Conservation (phyloP, 2,329 filamentous ascomycete species). For the Ilyonectria mors-panacis region DNA sequence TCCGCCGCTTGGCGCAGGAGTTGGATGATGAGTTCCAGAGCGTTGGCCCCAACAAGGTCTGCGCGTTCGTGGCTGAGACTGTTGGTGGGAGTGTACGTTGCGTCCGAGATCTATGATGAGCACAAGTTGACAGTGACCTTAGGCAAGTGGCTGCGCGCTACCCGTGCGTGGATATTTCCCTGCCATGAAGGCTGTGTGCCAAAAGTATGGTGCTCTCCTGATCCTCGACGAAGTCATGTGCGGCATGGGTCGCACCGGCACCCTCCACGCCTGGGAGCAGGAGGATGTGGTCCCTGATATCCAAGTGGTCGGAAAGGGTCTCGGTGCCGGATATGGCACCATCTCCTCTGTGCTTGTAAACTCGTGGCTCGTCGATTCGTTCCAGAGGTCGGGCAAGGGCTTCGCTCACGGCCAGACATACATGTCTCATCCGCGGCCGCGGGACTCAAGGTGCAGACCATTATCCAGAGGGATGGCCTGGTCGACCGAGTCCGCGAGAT, state of each 20-base stretch:
- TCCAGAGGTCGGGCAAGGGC: not conserved
- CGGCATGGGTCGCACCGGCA: conserved; percentile 74
- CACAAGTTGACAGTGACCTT: not conserved
- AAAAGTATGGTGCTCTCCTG: conserved; percentile 68
- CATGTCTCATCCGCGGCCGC: conserved; percentile 49
- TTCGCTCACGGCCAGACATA: conserved; percentile 34
- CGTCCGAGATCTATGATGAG: not conserved
- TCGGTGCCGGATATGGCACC: conserved; percentile 58
- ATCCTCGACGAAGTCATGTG: conserved; percentile 78
- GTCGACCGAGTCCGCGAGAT: conserved; percentile 35
- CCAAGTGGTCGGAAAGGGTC: conserved; percentile 75
- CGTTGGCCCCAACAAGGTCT: conserved; percentile 62
- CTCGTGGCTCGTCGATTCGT: conserved; percentile 13
- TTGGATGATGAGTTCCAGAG: conserved; percentile 63
- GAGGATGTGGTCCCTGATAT: conserved; percentile 73
- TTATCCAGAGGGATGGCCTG: conserved; percentile 39
- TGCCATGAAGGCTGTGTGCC: conserved; percentile 67
- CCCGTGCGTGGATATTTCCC: conserved; percentile 39
- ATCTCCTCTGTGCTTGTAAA: conserved; percentile 36
- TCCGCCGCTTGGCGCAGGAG: conserved; percentile 57
- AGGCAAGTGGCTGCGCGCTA: conserved; percentile 42
- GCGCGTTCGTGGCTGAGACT: conserved; percentile 66
- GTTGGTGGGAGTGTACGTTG: conserved; percentile 49
- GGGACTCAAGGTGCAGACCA: conserved; percentile 47
- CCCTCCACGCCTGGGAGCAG: conserved; percentile 75